Conservation (phyloP, 257 asterid species). For the Ballota nigra region DNA sequence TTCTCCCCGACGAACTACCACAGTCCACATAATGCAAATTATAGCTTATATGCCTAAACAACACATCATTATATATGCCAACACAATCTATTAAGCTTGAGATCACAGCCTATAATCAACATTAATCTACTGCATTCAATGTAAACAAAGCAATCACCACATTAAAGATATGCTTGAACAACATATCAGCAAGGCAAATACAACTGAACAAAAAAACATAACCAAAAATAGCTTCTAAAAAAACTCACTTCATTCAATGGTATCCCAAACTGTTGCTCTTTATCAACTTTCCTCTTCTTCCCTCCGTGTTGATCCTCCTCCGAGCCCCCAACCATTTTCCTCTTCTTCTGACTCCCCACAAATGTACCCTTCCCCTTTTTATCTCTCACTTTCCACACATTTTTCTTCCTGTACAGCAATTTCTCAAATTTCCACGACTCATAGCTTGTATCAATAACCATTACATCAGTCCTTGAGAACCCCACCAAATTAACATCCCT, state of each 20-base stretch:
- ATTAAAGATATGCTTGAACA: background rate
- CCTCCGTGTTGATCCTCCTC: slow-evolving; percentile 27
- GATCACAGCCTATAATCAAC: background rate
- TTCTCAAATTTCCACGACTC: slow-evolving; percentile 85
- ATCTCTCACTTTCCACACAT: slow-evolving; percentile 82
- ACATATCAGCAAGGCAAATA: background rate
- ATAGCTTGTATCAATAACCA: slow-evolving; percentile 85
- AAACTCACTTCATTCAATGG: slow-evolving; percentile 46
- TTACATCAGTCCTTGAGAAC: slow-evolving; percentile 81
- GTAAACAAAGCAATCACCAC: background rate
- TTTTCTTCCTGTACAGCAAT: slow-evolving; percentile 72
- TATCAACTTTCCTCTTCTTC: slow-evolving; percentile 48
- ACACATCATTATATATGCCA: background rate
- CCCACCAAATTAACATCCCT: slow-evolving; percentile 45
- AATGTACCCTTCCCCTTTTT: slow-evolving; percentile 41
- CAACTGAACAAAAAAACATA: background rate
- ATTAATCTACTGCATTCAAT: background rate
- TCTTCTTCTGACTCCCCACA: slow-evolving; percentile 47
- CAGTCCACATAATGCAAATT: background rate
- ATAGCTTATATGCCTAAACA: background rate
- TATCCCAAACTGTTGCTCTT: slow-evolving; percentile 24
- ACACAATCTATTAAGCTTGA: background rate
- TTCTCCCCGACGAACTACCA: slow-evolving; percentile 1
- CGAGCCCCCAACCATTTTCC: slow-evolving; percentile 28
- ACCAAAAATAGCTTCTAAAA: background rate